Percentiles rank a stretch among this genome's conserved stretches.
These are phyloP conservation scores for Pezicula carpinea DNA, from an alignment of 2,329 filamentous ascomycete genomes.

Conservation along the genomic window DNA sequence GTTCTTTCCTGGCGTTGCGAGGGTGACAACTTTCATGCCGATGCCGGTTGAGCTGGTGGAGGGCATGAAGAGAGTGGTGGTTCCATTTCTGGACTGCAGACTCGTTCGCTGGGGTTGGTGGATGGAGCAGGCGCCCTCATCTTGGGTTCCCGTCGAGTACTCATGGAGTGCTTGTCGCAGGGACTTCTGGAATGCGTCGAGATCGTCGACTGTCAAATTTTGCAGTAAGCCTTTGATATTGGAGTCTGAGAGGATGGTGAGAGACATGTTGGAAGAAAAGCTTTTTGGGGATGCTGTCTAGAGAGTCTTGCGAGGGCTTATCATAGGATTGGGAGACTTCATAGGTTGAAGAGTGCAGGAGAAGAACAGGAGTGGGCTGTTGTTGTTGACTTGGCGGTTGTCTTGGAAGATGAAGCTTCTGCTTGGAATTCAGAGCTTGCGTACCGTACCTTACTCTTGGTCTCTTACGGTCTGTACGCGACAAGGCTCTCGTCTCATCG, in stretches of 20 bases:
- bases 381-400: too few species aligned
- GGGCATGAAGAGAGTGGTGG: conserved; percentile 71
- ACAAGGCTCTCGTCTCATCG: too few species aligned
- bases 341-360: too few species aligned
- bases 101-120: conserved; percentile 51
- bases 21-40: conserved; percentile 68
- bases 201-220: conserved; percentile 45
- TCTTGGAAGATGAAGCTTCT: too few species aligned
- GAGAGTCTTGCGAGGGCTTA: too few species aligned
- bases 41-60: conserved; percentile 59
- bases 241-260: conserved; percentile 54
- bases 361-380: too few species aligned
- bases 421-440: too few species aligned
- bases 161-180: conserved; percentile 52
- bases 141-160: conserved; percentile 52
- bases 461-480: too few species aligned
- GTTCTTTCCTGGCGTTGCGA: conserved; percentile 37
- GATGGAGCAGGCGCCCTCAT: conserved; percentile 32
- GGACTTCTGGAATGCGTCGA: conserved; percentile 44
- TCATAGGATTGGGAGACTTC: too few species aligned
- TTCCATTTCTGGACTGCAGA: conserved; percentile 44
- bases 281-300: not conserved
- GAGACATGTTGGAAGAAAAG: conserved; percentile 40
- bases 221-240: conserved; percentile 52
- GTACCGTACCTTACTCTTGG: too few species aligned